These are phyloP conservation scores for Hydnomerulius pinastri DNA, from an alignment of 768 basidiomycete genomes.

Conservation along the genomic window DNA sequence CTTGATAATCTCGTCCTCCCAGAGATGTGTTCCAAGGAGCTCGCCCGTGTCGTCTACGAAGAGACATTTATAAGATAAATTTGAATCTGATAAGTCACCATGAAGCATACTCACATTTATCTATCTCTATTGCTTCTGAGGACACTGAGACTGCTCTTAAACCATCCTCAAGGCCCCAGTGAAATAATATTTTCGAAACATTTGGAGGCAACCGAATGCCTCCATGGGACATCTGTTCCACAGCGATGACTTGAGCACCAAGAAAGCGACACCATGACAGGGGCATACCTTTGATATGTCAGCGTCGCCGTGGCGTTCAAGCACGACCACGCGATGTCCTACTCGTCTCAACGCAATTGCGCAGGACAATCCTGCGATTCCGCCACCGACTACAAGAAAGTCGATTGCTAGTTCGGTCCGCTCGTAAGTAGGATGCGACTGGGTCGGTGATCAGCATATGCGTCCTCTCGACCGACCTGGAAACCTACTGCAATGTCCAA, in stretches of 20 bases:
- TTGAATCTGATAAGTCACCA: neutral
- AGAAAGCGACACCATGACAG: neutral
- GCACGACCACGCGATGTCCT: conserved; percentile 60
- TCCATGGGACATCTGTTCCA: conserved; percentile 31
- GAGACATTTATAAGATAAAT: conserved; percentile 16
- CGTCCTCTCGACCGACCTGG: neutral
- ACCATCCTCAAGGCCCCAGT: conserved; percentile 54
- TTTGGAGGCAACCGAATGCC: conserved; percentile 59
- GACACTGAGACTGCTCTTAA: conserved; percentile 37
- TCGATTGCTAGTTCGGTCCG: conserved; percentile 28
- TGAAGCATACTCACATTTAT: conserved; percentile 26
- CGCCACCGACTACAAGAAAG: conserved; percentile 51
- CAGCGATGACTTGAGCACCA: neutral
- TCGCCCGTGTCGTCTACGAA: conserved; percentile 45
- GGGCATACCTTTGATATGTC: conserved; percentile 35
- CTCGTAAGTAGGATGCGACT: conserved; percentile 15
- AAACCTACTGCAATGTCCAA: conserved; percentile 15
- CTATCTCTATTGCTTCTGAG: conserved; percentile 22
- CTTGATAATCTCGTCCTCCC: conserved; percentile 48
- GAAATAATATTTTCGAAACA: conserved; percentile 53
- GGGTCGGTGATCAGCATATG: neutral
- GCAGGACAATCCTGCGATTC: conserved; percentile 56
- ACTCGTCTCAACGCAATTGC: conserved; percentile 56
- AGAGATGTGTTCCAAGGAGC: conserved; percentile 44
- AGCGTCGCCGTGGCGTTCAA: conserved; percentile 51